phyloP scores from a whole-genome alignment of 2,329 filamentous ascomycete species.

The Fusarium zealandicum region DNA sequence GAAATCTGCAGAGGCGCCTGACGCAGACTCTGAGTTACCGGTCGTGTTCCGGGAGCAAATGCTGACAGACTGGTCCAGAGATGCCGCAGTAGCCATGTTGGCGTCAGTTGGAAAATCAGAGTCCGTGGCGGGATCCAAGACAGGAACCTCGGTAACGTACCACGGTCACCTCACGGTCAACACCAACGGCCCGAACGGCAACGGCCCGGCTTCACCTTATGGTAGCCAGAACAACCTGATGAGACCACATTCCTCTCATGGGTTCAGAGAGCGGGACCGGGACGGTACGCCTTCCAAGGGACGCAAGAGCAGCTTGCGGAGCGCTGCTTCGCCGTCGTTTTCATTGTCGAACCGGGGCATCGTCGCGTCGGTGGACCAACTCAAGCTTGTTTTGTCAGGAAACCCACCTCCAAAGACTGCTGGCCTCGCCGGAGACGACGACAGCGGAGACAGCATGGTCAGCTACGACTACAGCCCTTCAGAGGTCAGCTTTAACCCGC shows the following conservation, averaged over 20 bases:
- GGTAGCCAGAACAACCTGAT: conserved; percentile 58
- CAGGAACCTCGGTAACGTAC: conserved; percentile 63
- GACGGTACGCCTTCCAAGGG: conserved; percentile 49
- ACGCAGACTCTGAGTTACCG: conserved; percentile 66
- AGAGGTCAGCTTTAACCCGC: conserved; percentile 67
- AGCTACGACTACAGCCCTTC: conserved; percentile 74
- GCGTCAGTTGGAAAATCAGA: conserved; percentile 74
- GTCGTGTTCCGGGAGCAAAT: conserved; percentile 75
- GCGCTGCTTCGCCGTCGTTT: conserved; percentile 55
- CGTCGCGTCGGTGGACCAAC: conserved; percentile 68
- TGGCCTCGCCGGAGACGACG: conserved; percentile 51
- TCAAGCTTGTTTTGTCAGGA: conserved; percentile 67
- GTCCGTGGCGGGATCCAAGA: conserved; percentile 78
- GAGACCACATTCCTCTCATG: conserved; percentile 56
- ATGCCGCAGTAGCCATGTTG: conserved; percentile 72
- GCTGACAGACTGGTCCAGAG: conserved; percentile 80
- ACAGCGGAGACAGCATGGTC: conserved; percentile 72
- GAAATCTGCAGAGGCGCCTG: conserved; percentile 48
- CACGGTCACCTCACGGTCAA: conserved; percentile 67
- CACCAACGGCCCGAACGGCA: conserved; percentile 49
- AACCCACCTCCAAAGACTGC: conserved; percentile 52
- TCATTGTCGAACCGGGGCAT: conserved; percentile 56
- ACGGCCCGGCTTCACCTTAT: conserved; percentile 54
- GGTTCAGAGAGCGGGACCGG: conserved; percentile 44
- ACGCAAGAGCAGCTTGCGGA: conserved; percentile 63